Evolutionary conservation across 2,329 filamentous ascomycete species (phyloP), one percentile per base, ranked within the genome.

Genomic region (Clarireedia paspali): DNA sequence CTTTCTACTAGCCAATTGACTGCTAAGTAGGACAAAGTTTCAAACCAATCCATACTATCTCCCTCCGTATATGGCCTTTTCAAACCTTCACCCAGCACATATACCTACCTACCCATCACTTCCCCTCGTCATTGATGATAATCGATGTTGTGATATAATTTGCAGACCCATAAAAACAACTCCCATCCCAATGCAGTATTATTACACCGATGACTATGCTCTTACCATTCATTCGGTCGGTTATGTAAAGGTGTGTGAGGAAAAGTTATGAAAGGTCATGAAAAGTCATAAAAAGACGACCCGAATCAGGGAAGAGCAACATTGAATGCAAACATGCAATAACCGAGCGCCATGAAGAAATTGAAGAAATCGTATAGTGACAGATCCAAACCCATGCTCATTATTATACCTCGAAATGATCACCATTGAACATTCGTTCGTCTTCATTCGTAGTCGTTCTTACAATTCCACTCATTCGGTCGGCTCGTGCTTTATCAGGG

Each of bases 391-490:
- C 39, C 39, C 20, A 20, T 42, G 20, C 39, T 20, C 39, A 42
- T 23, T 64, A 64, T 78, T 75, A 85, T 71, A 82, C 76, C 68
- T 87, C 82, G 70, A 87, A 86, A 57, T 84, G 78, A 49, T 78
- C 76, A 56, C 76, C 76, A 61, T 78, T 80, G 64, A 87, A 81
- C 75, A 84, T 82, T 53, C 60, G 82, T 76, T 66, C 84, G 55
- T 70, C 68, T 53, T 87, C 84, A 62, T 81, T 75, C 56, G 74
- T 75, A 53, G 74, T 74, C 47, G 77, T 80, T 67, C 77, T 80
- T 50, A 82, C 75, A 60, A 84, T 78, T 46, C 83, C 83, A 66
- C 82, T 85, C 82, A 85, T 85, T 51, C 81, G 76, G 64, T 83
- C 83, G 39, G 64, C 57, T 40, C 67, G 64, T 30, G 56, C 50